Evolutionary conservation across 441 rosid species (phyloP).

Genomic region (Jatropha podagrica): DNA sequence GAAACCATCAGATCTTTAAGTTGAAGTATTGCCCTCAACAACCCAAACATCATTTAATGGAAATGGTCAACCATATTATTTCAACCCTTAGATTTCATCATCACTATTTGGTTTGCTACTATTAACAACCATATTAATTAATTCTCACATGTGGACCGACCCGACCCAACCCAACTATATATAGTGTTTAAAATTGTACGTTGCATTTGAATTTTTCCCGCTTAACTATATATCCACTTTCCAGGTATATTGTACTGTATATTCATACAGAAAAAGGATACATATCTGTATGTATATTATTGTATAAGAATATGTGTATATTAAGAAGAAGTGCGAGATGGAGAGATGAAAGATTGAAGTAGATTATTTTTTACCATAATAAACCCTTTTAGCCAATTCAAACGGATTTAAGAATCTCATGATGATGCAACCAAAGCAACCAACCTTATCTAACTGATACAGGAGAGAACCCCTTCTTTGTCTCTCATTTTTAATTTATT

Average conservation of each 20-base stretch:
- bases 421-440: not conserved
- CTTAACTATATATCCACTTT: too few species aligned
- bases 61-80: slow-evolving; percentile 25
- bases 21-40: not conserved
- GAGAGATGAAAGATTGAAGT: too few species aligned
- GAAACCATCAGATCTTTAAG: not conserved
- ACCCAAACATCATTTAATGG: slow-evolving; percentile 25
- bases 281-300: not conserved
- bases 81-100: not conserved
- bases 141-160: slow-evolving; percentile 1
- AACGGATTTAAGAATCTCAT: slow-evolving; percentile 10
- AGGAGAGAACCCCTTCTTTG: not conserved
- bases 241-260: too few species aligned
- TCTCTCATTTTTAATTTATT: slow-evolving; percentile 7
- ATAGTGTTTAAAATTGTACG: not conserved
- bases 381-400: not conserved
- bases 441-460: not conserved
- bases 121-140: not conserved
- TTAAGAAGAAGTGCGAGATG: too few species aligned
- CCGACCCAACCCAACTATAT: not conserved
- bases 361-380: not conserved
- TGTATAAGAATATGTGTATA: not conserved
- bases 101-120: not conserved
- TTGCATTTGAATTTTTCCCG: too few species aligned
- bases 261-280: not conserved